Base-by-base conservation (phyloP, 805 yeast species). In the Cyberlindnera samutprakarnensis region DNA sequence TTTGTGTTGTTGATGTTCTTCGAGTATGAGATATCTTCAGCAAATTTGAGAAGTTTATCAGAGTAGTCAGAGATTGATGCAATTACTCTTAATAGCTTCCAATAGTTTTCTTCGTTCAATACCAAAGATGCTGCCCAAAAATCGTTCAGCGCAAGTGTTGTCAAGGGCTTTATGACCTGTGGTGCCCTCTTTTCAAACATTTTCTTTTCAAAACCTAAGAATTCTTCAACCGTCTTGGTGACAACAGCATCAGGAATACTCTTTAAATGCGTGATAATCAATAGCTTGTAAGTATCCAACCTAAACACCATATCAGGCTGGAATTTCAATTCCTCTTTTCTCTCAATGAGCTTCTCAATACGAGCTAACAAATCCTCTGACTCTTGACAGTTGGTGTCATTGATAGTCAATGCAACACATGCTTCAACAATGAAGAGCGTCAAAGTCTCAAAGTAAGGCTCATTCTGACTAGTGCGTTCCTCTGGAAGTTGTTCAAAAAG, bases 21-120 rank as follows among this genome's bases (percentile, higher is more conserved):
- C 1, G 48, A 32, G 14, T 51, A 49, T 19, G 69, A 42, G 5
- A 74, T 44, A 2, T 56, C 48, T 24, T 66, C 68, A 29, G 74
- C 56, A 42, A 74, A 76, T 12, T 49, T 51, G 35, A 70, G 70
- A 9, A 81, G 64, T 2, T 52, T 54, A 3, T 37, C 39, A 0
- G 79, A 63, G 39, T 61, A 62, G 0, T 53, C 56, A 14, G 66
- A 58, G 24, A 65, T 55, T 0, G 74, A 59, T 0, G 75, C 75
- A 32, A 73, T 55, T 3, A 53, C 41, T 42, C 79, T 59, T 32
- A 77, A 46, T 0, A 70, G 39, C 32, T 64, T 69, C 85, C 86
- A 78, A 44, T 63, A 76, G 9, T 57, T 54, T 32, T 64, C 66
- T 31, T 75, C 63, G 30, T 76, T 62, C 17, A 79, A 44, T 1